Percentiles rank a stretch among this genome's conserved stretches.
Evolutionary conservation across 2,329 filamentous ascomycete species (phyloP).

Genomic region (Chaetomium strumarium): DNA sequence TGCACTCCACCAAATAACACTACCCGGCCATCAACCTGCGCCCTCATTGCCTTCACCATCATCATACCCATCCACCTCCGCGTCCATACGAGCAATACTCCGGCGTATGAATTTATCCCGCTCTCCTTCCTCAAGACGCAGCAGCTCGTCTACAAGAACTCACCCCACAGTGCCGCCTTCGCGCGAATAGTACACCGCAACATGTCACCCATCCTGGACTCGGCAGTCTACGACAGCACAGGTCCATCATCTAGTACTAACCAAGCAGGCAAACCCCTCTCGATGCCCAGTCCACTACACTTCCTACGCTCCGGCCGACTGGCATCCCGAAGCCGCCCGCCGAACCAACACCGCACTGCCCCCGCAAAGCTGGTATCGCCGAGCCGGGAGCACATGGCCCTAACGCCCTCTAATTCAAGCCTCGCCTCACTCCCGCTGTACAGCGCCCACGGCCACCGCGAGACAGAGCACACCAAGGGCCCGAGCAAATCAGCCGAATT

Average conservation of each 20-base stretch:
- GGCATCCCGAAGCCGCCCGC: background rate
- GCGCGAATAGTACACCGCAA: conserved; percentile 56
- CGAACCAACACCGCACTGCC: background rate
- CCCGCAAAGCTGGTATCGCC: conserved; percentile 13
- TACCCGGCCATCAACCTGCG: conserved; percentile 23
- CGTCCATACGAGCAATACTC: conserved; percentile 33
- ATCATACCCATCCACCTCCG: conserved; percentile 57
- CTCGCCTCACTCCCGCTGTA: conserved; percentile 10
- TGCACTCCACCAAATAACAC: conserved; percentile 25
- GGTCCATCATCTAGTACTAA: conserved; percentile 12
- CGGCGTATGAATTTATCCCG: conserved; percentile 53
- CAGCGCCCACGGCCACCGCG: background rate
- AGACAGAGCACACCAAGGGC: background rate
- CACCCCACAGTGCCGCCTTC: conserved; percentile 53
- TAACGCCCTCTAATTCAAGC: conserved; percentile 14
- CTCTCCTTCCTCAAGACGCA: conserved; percentile 60
- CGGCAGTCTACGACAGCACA: conserved; percentile 22
- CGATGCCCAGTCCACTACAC: background rate
- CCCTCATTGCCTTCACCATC: conserved; percentile 51
- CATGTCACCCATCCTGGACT: conserved; percentile 45
- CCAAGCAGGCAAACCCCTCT: conserved; percentile 6
- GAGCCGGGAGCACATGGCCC: conserved; percentile 15
- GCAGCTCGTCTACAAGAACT: conserved; percentile 54
- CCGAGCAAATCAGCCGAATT: background rate
- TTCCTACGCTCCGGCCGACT: background rate